Evolutionary conservation across 768 basidiomycete genomes (phyloP).

Genomic region (Jaapia argillacea): DNA sequence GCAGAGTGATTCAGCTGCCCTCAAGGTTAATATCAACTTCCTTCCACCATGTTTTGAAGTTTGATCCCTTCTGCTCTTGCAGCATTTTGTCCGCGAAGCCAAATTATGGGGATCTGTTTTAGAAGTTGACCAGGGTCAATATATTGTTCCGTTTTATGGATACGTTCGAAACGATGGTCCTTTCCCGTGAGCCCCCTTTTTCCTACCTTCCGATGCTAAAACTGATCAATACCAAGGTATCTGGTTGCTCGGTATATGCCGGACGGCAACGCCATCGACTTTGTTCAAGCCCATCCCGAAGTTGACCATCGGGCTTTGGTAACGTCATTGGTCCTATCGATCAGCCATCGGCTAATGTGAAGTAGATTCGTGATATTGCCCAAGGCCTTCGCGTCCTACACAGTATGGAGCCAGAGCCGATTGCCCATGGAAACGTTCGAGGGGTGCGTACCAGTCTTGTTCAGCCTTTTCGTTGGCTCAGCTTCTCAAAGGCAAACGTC

Average conservation of each 20-base stretch:
- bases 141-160: slow-evolving; percentile 50
- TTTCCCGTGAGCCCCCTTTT: neutral
- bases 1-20: too few species aligned
- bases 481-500: too few species aligned
- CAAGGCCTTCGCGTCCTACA: slow-evolving; percentile 27
- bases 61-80: too few species aligned
- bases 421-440: neutral
- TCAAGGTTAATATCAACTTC: too few species aligned
- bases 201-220: neutral
- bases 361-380: slow-evolving; percentile 40
- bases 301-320: slow-evolving; percentile 3
- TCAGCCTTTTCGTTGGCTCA: neutral
- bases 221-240: neutral
- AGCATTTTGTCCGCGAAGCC: slow-evolving; percentile 46
- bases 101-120: slow-evolving; percentile 46
- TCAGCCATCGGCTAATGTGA: neutral
- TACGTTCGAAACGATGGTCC: slow-evolving; percentile 12
- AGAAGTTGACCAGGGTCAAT: slow-evolving; percentile 39
- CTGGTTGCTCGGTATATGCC: slow-evolving; percentile 8
- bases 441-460: slow-evolving; percentile 1
- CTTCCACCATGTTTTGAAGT: too few species aligned
- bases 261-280: slow-evolving; percentile 6
- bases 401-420: neutral
- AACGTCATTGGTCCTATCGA: neutral
- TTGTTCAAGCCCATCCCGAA: slow-evolving; percentile 5